A percentile compares a stretch with the other conserved stretches of the same genome.
Conservation (phyloP, 2,329 filamentous ascomycete species). For the Cordyceps fumosorosea region DNA sequence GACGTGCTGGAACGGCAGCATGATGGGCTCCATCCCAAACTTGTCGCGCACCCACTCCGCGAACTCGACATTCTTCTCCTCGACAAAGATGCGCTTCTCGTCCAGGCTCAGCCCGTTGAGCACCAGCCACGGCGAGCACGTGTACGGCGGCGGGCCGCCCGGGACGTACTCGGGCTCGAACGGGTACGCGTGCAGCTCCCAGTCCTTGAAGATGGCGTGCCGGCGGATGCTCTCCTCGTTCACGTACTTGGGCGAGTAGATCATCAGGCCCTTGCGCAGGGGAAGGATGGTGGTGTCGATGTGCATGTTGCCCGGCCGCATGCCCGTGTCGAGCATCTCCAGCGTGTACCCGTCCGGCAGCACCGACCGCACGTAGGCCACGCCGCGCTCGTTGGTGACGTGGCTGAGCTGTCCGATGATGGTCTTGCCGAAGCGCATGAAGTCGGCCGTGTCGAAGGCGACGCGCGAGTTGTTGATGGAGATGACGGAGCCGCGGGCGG, state of each 20-base stretch:
- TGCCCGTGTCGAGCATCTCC: constrained; percentile 22
- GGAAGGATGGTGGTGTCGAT: constrained; percentile 27
- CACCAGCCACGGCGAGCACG: constrained; percentile 22
- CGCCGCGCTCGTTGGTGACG: neutral
- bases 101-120: constrained; percentile 22
- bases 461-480: neutral
- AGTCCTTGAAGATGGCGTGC: constrained; percentile 22
- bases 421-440: neutral
- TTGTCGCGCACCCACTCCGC: constrained; percentile 14
- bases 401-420: constrained; percentile 3
- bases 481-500: neutral
- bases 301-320: constrained; percentile 22
- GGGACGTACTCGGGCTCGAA: constrained; percentile 16
- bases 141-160: constrained; percentile 20
- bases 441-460: neutral
- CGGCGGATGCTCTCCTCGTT: constrained; percentile 18
- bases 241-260: constrained; percentile 24
- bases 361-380: neutral
- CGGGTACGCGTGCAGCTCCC: constrained; percentile 23
- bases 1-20: constrained; percentile 24
- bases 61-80: constrained; percentile 19
- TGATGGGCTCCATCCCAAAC: constrained; percentile 17
- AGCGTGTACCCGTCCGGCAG: constrained; percentile 19
- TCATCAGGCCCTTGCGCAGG: constrained; percentile 21
- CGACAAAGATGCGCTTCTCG: constrained; percentile 21